Conservation (phyloP, 768 basidiomycete genomes). For the Rhodocollybia butyracea region DNA sequence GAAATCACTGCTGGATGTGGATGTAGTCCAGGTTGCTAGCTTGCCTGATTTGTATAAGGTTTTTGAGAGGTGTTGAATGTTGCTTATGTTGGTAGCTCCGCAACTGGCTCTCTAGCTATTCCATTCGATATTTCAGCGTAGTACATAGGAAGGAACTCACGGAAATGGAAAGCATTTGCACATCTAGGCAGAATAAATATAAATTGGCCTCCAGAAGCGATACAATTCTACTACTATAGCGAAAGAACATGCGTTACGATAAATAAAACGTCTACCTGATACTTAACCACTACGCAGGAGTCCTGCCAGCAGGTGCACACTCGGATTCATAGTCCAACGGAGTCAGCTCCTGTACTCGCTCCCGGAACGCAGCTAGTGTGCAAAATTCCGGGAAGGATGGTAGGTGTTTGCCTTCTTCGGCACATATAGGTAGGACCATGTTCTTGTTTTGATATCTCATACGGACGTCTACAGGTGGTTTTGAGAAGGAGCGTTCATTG, state of each 20-base stretch:
- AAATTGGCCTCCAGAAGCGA: no score
- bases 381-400: conserved; percentile 73
- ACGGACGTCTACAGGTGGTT: conserved; percentile 53
- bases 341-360: conserved; percentile 60
- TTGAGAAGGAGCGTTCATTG: no score
- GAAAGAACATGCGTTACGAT: no score
- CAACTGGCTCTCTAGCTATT: no score
- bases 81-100: no score
- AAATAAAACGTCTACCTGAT: no score
- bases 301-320: conserved; percentile 39
- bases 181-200: no score
- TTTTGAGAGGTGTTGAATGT: conserved; percentile 81
- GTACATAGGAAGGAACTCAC: no score
- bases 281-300: background rate
- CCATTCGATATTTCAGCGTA: no score
- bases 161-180: no score
- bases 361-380: conserved; percentile 59
- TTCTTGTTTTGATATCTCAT: conserved; percentile 74
- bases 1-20: conserved; percentile 60
- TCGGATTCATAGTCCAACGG: conserved; percentile 66
- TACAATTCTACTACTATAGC: no score
- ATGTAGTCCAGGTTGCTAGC: conserved; percentile 86
- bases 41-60: conserved; percentile 91
- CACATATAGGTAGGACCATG: conserved; percentile 61
- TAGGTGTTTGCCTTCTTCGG: conserved; percentile 63